Conservation (phyloP, 1,139 yeast species). For the Magnusiomyces sp. region DNA sequence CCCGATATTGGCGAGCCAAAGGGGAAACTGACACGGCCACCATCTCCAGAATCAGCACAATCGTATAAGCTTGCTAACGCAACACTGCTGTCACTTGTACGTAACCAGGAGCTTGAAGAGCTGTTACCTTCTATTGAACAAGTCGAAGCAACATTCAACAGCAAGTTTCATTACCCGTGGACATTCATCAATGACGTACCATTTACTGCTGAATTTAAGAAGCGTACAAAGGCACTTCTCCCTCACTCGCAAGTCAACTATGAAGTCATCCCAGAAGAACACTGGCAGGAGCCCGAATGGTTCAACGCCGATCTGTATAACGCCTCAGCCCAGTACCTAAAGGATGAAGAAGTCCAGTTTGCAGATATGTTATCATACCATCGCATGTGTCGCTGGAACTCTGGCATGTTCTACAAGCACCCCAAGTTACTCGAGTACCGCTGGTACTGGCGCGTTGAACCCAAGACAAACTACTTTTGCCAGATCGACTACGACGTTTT, state of each 20-base stretch:
- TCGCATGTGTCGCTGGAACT: conserved; percentile 72
- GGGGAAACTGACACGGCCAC: conserved; percentile 4
- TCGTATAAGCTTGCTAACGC: conserved; percentile 52
- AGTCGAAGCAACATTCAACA: conserved; percentile 54
- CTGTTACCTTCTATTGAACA: conserved; percentile 46
- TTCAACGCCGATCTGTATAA: conserved; percentile 36
- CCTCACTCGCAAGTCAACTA: conserved; percentile 9
- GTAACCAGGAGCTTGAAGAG: conserved; percentile 49
- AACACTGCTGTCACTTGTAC: conserved; percentile 60
- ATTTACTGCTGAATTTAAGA: conserved; percentile 54
- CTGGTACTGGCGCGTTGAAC: conserved; percentile 79
- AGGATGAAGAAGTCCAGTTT: conserved; percentile 49
- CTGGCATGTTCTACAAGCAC: conserved; percentile 53
- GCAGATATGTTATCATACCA: conserved; percentile 60
- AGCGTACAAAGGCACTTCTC: conserved; percentile 16
- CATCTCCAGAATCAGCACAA: conserved; percentile 5
- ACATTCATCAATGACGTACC: conserved; percentile 67
- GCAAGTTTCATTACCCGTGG: conserved; percentile 68
- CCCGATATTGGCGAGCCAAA: conserved; percentile 18
- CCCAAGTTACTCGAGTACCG: conserved; percentile 47
- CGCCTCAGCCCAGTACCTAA: conserved; percentile 34
- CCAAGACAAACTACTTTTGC: conserved; percentile 59
- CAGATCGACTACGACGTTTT: conserved; percentile 68
- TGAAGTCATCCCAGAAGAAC: conserved; percentile 37
- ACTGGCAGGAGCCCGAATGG: conserved; percentile 58